Base-by-base conservation (phyloP, 2,329 filamentous ascomycete species). In the Atkinsonella hypoxylon region DNA sequence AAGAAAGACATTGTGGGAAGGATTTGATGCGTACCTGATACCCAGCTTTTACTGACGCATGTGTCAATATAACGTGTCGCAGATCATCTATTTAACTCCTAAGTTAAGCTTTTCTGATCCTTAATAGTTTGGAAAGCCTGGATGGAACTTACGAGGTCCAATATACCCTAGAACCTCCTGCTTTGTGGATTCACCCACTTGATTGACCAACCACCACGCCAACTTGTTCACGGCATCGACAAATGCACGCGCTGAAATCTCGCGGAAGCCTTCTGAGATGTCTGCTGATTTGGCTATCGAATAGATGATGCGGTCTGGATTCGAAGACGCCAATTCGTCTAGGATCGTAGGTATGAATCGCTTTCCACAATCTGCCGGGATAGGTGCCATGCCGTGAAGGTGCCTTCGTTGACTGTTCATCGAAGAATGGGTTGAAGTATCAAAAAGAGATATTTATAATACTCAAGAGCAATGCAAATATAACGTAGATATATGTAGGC, bases 121-220 rank as follows among this genome's bases (percentile, higher is more conserved):
- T 7, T 1, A 15, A 15, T 39, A 15, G 10, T 39, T 8, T 17
- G 11, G 2, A 15, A 9, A 12, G 7, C 18, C 10, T 31, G 10
- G 0, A 22, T 9, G 13, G 8, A 36, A 61, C 63, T 59, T 58
- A 65, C 63, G 63, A 11, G 63, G 63, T 43, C 63, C 63, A 22
- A 65, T 64, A 39, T 66, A 66, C 0, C 60, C 63, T 5, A 64
- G 39, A 0, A 60, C 49, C 26, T 58, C 51, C 3, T 62, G 55
- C 2, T 46, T 48, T 10, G 48, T 42, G 8, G 51, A 40, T 32
- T 53, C 51, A 4, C 58, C 57, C 20, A 59, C 53, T n/a, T 59
- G 43, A 12, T 51, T 42, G 8, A 50, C 55, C 18, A 66, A 52
- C 59, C 60, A 61, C 63, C 63, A 65, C 12, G 63, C 62, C 0